Conservation (phyloP, 2,329 filamentous ascomycete genomes). For the Sarocladium strictum region DNA sequence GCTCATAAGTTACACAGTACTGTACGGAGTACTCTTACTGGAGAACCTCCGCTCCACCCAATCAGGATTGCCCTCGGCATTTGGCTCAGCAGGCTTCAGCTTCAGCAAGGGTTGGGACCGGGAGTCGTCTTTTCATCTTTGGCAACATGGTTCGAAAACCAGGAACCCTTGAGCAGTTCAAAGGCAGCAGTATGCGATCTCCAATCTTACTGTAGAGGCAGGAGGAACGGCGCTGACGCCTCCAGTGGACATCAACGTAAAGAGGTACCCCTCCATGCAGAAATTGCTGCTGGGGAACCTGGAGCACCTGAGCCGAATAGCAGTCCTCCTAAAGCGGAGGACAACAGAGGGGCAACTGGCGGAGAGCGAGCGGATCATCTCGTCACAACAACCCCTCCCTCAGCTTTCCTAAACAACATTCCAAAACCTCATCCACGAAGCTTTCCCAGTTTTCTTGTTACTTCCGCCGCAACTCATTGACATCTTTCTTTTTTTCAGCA, state of each 20-base stretch:
- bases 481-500: background rate
- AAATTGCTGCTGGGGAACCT: conserved; percentile 13
- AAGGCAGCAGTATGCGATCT: too few species aligned
- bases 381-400: conserved; percentile 14
- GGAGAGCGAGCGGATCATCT: conserved; percentile 3
- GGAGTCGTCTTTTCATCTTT: background rate
- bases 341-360: background rate
- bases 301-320: background rate
- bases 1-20: too few species aligned
- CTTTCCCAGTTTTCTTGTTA: background rate
- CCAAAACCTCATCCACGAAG: conserved; percentile 3
- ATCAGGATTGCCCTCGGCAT: too few species aligned
- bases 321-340: background rate
- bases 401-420: conserved; percentile 3
- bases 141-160: background rate
- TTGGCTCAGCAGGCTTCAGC: too few species aligned
- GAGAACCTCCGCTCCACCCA: too few species aligned
- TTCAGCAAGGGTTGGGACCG: background rate
- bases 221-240: too few species aligned
- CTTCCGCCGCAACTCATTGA: background rate
- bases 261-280: conserved; percentile 14
- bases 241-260: too few species aligned
- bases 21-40: too few species aligned
- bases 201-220: too few species aligned
- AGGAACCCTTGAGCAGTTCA: too few species aligned